Evolutionary conservation across 2,329 filamentous ascomycete genomes (phyloP).

Genomic region (Alternaria infectoria): DNA sequence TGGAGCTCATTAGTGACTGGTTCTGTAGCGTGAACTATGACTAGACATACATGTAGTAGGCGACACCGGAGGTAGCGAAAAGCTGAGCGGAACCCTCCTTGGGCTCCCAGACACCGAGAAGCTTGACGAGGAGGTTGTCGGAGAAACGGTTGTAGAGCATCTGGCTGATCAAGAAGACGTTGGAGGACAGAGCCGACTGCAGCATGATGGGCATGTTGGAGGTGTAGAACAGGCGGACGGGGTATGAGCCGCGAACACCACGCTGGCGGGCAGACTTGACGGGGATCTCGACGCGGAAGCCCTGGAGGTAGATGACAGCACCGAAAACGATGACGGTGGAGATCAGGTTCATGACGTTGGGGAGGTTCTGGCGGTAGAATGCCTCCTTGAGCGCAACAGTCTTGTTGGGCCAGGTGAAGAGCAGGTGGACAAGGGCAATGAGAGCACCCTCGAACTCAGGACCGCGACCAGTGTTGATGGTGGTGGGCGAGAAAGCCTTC

Average conservation of each 20-base stretch:
- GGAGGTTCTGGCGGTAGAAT: conserved; percentile 98
- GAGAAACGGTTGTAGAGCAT: conserved; percentile 99
- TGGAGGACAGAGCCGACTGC: conserved; percentile 97
- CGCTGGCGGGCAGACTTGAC: conserved; percentile 99
- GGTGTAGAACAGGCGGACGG: conserved; percentile 98
- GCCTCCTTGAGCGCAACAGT: conserved; percentile 97
- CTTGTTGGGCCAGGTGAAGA: conserved; percentile 99
- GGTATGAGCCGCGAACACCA: conserved; percentile 97
- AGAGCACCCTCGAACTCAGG: conserved; percentile 99
- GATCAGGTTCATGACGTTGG: conserved; percentile 98
- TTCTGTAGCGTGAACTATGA: neutral
- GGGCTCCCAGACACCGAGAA: conserved; percentile 98
- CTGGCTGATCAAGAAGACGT: conserved; percentile 98
- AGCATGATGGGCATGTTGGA: conserved; percentile 99
- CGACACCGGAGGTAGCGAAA: conserved; percentile 88
- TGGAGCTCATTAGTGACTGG: conserved; percentile 25
- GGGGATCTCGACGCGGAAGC: conserved; percentile 99
- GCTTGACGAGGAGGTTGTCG: conserved; percentile 96
- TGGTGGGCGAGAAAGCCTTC: conserved; percentile 99
- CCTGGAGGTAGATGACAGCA: conserved; percentile 98
- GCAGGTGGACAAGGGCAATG: conserved; percentile 95
- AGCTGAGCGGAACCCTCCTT: conserved; percentile 96
- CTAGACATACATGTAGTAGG: conserved; percentile 84
- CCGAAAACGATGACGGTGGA: conserved; percentile 93
- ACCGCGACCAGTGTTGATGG: conserved; percentile 98